Evolutionary conservation across 805 yeast species (phyloP), one percentile per base, ranked within the genome.

Genomic region (Ogataea glucozyma): DNA sequence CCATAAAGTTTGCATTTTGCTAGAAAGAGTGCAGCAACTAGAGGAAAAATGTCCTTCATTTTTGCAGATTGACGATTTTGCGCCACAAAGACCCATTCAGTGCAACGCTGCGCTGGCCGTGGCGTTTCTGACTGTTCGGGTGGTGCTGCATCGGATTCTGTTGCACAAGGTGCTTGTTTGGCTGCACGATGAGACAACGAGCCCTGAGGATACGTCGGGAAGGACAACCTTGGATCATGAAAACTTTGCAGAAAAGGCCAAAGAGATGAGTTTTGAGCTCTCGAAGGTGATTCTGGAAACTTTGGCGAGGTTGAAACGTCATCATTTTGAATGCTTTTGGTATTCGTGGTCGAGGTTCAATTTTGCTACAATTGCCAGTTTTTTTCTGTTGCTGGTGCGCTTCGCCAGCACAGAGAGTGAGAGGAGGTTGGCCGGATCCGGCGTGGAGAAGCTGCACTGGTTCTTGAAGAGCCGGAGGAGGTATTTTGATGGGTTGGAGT

Each of bases 251-350:
- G 40, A 37, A 4, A 26, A 30, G 11, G 33, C 34, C 4, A 40
- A 20, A 26, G 16, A 27, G n/a, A 30, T 22, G 22, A 32, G 41
- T 11, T 42, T 42, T n/a, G 31, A 21, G n/a, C 37, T 48, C 19
- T 26, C 26, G 7, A 21, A 26, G 9, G 40, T 37, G 12, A 27
- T 40, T 10, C 23, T 49, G 4, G 43, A 43, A 14, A 14, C 36
- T 3, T 22, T 46, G 7, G 39, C 48, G 3, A 33, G 22, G 12
- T 27, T 49, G 1, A 27, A 41, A 3, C 46, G 49, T 13, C 32
- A 23, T 19, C 48, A 46, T 24, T 46, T 46, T 31, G 53, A 46
- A n/a, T 31, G 43, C 20, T 49, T 46, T 26, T 49, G 53, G 53
- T 46, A 40, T 29, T 45, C 53, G 4, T 49, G 53, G 53, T 46